Conservation (phyloP, 495 filamentous ascomycete species). For the Aspergillus cavernicola region DNA sequence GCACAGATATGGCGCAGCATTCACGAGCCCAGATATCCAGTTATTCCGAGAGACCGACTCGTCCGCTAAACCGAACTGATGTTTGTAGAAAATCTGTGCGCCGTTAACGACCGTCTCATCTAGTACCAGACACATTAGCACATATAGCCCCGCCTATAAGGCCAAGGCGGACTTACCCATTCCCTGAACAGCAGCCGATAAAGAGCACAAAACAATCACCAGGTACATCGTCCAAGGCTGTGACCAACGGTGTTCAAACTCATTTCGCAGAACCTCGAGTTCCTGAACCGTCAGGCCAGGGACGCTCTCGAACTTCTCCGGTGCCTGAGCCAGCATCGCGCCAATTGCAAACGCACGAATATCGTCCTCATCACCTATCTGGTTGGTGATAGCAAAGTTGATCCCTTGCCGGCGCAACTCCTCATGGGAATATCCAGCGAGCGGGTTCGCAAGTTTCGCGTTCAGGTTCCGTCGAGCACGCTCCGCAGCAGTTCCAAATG, state of each 20-base stretch:
- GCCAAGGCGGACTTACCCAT: conserved; percentile 51
- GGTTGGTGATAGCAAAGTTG: conserved; percentile 60
- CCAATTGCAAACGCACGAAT: conserved; percentile 68
- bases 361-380: conserved; percentile 58
- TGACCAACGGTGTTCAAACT: conserved; percentile 67
- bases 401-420: conserved; percentile 61
- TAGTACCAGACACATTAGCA: conserved; percentile 34
- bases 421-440: conserved; percentile 57
- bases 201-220: conserved; percentile 60
- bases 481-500: conserved; percentile 42
- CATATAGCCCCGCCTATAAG: not conserved
- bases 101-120: conserved; percentile 80
- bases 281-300: conserved; percentile 55
- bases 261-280: conserved; percentile 53
- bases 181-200: conserved; percentile 64
- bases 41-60: conserved; percentile 28
- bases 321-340: conserved; percentile 64
- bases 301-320: conserved; percentile 50
- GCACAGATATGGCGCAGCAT: conserved; percentile 66
- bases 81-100: conserved; percentile 68
- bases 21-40: conserved; percentile 67
- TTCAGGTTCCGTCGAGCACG: conserved; percentile 50
- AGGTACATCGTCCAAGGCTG: conserved; percentile 69
- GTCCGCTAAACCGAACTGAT: conserved; percentile 63
- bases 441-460: conserved; percentile 66